These are phyloP conservation scores for Bidens hawaiensis DNA, from an alignment of 140 eudicot species.

Conservation along the genomic window DNA sequence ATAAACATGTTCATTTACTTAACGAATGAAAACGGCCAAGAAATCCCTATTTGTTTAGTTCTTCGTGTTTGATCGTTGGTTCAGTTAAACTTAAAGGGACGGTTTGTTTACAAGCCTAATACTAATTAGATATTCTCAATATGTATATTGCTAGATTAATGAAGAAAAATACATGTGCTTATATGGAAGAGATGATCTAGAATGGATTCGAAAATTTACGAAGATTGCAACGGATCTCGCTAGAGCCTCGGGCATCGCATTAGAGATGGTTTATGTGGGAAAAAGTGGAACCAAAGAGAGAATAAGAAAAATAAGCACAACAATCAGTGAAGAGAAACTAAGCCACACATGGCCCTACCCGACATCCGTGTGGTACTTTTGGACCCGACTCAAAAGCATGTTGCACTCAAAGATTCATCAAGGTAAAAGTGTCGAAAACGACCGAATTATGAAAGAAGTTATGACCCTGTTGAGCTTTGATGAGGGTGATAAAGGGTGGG, in stretches of 20 bases:
- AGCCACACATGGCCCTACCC: conserved; percentile 62
- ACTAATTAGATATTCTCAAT: conserved; percentile 8
- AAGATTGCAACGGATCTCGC: conserved; percentile 35
- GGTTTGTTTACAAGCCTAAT: too few species aligned
- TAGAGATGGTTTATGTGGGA: conserved; percentile 83
- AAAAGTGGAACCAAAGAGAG: conserved; percentile 58
- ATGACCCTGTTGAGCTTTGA: conserved; percentile 69
- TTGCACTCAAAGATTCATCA: conserved; percentile 68
- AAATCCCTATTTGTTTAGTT: too few species aligned
- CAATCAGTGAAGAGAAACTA: conserved; percentile 35
- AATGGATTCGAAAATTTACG: conserved; percentile 69
- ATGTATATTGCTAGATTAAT: conserved; percentile 38
- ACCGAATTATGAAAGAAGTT: conserved; percentile 58
- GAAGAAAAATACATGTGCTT: conserved; percentile 64
- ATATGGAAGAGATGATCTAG: conserved; percentile 84
- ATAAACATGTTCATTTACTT: too few species aligned
- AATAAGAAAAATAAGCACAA: conserved; percentile 33
- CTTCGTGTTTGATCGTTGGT: too few species aligned
- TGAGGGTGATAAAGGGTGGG: conserved; percentile 83
- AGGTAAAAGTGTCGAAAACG: conserved; percentile 47
- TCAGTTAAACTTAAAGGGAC: too few species aligned
- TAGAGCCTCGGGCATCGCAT: conserved; percentile 24
- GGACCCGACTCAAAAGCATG: conserved; percentile 95
- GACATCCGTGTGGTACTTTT: conserved; percentile 74
- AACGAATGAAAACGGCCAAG: too few species aligned